Evolutionary conservation across 164 flowering plant species (phyloP), one percentile per base, ranked within the genome.

Genomic region (Berberis thunbergii): DNA sequence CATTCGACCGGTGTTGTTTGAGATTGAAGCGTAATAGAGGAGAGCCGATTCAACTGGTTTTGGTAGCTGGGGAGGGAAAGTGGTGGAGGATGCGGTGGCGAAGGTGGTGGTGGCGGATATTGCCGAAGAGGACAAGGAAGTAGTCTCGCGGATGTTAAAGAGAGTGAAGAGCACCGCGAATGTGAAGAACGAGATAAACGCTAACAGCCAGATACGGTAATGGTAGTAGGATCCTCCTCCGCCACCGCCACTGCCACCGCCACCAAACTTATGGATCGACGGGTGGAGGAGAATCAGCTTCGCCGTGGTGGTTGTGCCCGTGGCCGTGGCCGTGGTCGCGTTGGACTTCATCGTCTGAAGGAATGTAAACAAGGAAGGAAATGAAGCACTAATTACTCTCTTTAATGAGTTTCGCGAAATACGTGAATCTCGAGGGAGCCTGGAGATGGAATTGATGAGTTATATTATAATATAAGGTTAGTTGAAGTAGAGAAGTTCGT

Each of bases 141-240:
- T 39, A 60, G 63, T 6, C 2, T 65, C 73, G 65, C 70, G 57
- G 45, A 77, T 64, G 67, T 74, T 77, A 73, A 83, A 54, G 64
- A 85, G 74, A 12, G 90, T 76, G 64, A 86, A 65, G 12, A 81
- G 69, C 78, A 81, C 74, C 44, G 75, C 79, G 58, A 86, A 60
- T 4, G 87, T 78, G 80, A 84, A 81, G 80, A 90, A 80, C 38
- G 84, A 76, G 61, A 81, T 12, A 73, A 86, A 73, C 63, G 76
- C 79, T 55, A 84, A 75, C 50, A 88, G 73, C 78, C 83, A 81
- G 1, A 79, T 53, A 41, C 95, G 89, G 69, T 77, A 80, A 26
- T 26, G 26, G 26, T 26, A 26, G 26, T 26, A 26, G 26, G 26
- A 26, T 26, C 26, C 26, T 26, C 26, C 26, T 26, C 26, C 26